Base-by-base conservation (phyloP, 2,329 filamentous ascomycete species). In the Amauroascus verrucosus region DNA sequence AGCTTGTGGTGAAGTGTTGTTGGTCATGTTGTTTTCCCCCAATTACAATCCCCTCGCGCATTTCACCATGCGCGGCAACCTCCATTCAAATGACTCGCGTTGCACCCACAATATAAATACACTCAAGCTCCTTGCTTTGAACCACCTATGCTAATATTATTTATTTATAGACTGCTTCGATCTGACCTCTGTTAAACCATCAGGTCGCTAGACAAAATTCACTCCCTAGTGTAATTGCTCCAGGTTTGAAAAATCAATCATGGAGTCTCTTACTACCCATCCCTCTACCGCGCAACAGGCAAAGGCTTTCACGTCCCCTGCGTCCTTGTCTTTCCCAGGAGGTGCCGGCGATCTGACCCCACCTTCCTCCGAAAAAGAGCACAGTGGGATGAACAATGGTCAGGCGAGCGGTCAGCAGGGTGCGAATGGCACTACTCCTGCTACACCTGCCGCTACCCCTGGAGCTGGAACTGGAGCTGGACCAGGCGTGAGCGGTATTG, bases 221-320 rank as follows among this genome's bases (percentile, higher is more conserved):
- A n/a, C 56, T 58, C 22, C 22, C 5, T 50, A n/a, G 5, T 38
- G 35, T 38, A 38, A 6, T 49, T 13, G 24, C 38, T 33, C 16
- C 28, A 28, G 11, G n/a, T 22, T 32, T 5, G n/a, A 57, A 60
- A 55, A 49, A 59, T 45, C 56, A 61, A 59, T 62, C 70, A 95
- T 95, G 88, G 88, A 95, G 70, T 81, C 83, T 65, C 85, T 95
- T 65, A 89, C 88, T 66, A 93, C 91, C 62, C 93, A 97, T 68
- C 93, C 93, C 47, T 80, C 85, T 61, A 97, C 83, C 69, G 90
- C 91, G 65, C 82, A 85, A 62, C 90, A 97, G 80, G 93, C 93
- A 60, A 93, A 93, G 79, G 88, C 87, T 68, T 95, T 97, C 74
- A 95, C 90, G 64, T 89, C 88, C 56, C 87, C 90, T 54, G 86